Conservation (phyloP, 2,329 filamentous ascomycete genomes). For the Colletotrichum sp. region DNA sequence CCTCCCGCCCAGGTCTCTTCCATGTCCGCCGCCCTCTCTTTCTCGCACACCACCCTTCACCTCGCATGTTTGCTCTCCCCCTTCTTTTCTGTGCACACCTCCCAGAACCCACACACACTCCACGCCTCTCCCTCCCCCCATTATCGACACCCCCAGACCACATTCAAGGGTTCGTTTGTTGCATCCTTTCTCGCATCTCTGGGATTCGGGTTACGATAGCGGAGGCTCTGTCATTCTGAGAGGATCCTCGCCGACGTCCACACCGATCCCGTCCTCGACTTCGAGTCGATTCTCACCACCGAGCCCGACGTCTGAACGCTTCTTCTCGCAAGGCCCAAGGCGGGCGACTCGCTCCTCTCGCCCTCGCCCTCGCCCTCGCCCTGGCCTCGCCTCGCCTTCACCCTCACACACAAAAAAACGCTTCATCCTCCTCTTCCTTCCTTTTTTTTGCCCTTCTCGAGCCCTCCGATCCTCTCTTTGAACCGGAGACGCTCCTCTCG, state of each 20-base stretch:
- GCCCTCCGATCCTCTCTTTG: not conserved
- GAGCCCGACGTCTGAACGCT: not conserved
- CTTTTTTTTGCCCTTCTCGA: not conserved
- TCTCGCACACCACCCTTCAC: conserved; percentile 23
- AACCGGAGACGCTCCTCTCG: conserved; percentile 10
- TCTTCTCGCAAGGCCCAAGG: not conserved
- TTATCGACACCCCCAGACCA: conserved; percentile 45
- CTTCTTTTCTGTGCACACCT: conserved; percentile 30
- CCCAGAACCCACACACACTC: conserved; percentile 34
- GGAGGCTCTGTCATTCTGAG: conserved; percentile 15
- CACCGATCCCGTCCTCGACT: not conserved
- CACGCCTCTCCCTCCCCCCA: conserved; percentile 43
- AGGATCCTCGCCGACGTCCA: not conserved
- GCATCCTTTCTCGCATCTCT: conserved; percentile 21
- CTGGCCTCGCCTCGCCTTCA: not conserved
- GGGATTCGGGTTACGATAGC: conserved; percentile 19
- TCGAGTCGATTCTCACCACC: not conserved
- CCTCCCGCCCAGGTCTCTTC: conserved; percentile 21
- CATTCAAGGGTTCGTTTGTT: conserved; percentile 25
- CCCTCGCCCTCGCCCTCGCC: not conserved
- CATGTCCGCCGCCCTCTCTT: conserved; percentile 20
- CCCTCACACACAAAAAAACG: not conserved
- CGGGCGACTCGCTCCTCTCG: conserved; percentile 1
- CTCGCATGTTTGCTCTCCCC: conserved; percentile 25
- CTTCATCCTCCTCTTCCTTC: not conserved